A percentile compares a stretch with the other conserved stretches of the same genome.
Conservation (phyloP, 2,329 filamentous ascomycete species). For the Aspergillus cejpii region DNA sequence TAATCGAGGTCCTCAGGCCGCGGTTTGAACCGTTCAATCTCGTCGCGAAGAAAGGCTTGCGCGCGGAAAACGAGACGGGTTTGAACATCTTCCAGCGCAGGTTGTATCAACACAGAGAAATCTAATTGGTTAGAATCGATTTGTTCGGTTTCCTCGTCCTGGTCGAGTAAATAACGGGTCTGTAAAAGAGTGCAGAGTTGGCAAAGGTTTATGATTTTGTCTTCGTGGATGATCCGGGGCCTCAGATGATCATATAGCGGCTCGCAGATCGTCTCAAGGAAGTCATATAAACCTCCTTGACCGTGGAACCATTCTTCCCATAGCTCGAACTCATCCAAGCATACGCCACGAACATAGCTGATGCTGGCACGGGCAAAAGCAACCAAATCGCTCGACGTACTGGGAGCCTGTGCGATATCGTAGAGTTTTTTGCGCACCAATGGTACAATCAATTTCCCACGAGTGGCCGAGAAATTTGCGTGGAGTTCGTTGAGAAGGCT, state of each 20-base stretch:
- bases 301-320: constrained; percentile 62
- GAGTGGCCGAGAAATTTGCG: constrained; percentile 55
- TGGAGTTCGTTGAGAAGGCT: constrained; percentile 60
- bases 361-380: constrained; percentile 59
- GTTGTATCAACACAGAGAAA: constrained; percentile 56
- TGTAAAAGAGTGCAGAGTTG: constrained; percentile 61
- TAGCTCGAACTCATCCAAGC: constrained; percentile 60
- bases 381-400: constrained; percentile 57
- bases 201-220: constrained; percentile 59
- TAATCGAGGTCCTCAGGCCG: constrained; percentile 61
- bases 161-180: constrained; percentile 57
- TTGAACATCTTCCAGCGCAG: constrained; percentile 61
- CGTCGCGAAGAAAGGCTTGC: constrained; percentile 56
- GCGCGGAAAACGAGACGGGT: constrained; percentile 61
- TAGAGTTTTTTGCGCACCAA: constrained; percentile 55
- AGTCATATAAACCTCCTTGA: constrained; percentile 57
- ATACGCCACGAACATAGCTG: constrained; percentile 59
- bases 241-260: constrained; percentile 61
- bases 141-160: constrained; percentile 49
- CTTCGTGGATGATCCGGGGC: constrained; percentile 60
- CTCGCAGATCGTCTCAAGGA: constrained; percentile 60
- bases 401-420: constrained; percentile 52
- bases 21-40: constrained; percentile 61
- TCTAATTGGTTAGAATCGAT: constrained; percentile 51
- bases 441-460: constrained; percentile 54